These are phyloP conservation scores for Populus nigra DNA, from an alignment of 345 rosid genomes.

Conservation along the genomic window DNA sequence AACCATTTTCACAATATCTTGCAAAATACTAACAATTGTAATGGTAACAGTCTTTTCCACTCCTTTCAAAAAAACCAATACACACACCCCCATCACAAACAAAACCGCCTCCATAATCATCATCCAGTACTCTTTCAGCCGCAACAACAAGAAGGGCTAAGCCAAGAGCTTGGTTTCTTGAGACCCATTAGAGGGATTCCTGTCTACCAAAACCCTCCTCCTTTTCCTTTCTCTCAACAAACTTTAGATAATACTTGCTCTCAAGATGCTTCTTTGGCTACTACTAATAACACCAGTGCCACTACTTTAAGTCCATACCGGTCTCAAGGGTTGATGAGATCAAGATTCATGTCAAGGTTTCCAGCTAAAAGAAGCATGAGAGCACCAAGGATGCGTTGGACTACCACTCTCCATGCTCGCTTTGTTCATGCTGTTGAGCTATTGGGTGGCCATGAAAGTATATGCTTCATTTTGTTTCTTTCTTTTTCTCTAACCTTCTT, in stretches of 20 bases:
- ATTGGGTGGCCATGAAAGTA: slow-evolving; percentile 99
- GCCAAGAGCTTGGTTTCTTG: slow-evolving; percentile 66
- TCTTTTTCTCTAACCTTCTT: not conserved
- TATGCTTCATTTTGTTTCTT: slow-evolving; percentile 31
- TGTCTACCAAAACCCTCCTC: slow-evolving; percentile 57
- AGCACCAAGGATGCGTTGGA: slow-evolving; percentile 97
- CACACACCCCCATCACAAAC: slow-evolving; percentile 21
- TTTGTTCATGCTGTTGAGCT: slow-evolving; percentile 99
- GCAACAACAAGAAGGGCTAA: slow-evolving; percentile 28
- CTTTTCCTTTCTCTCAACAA: slow-evolving; percentile 46
- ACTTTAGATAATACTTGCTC: slow-evolving; percentile 18
- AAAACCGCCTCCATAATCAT: slow-evolving; percentile 24
- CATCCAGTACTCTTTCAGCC: slow-evolving; percentile 27
- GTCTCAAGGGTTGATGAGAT: slow-evolving; percentile 55
- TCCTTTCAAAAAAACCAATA: slow-evolving; percentile 39
- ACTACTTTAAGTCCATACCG: slow-evolving; percentile 40
- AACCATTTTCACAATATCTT: slow-evolving; percentile 32
- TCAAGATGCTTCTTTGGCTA: slow-evolving; percentile 32
- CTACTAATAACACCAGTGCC: slow-evolving; percentile 19
- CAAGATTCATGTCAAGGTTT: slow-evolving; percentile 63
- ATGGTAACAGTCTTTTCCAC: slow-evolving; percentile 31
- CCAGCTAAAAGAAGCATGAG: slow-evolving; percentile 59
- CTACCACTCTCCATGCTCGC: slow-evolving; percentile 93
- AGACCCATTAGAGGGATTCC: slow-evolving; percentile 93
- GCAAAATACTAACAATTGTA: slow-evolving; percentile 29